Conservation (phyloP, 225 moss, liverwort and hornwort genomes). For the Ulota crispa region DNA sequence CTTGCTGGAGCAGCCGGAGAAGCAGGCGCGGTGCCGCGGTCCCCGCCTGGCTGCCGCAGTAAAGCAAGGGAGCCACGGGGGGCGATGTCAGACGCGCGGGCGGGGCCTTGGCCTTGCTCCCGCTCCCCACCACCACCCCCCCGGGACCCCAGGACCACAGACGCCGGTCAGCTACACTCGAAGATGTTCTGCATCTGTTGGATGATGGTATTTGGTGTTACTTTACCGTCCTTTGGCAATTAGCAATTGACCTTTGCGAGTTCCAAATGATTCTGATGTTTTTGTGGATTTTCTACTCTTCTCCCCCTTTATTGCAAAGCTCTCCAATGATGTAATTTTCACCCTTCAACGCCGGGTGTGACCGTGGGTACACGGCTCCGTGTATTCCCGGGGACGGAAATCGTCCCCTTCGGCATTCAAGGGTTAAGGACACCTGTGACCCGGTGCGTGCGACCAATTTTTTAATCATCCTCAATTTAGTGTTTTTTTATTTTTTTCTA, state of each 20-base stretch:
- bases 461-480: not conserved
- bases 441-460: not conserved
- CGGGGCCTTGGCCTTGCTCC: too few species aligned
- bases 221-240: not conserved
- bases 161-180: not conserved
- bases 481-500: not conserved
- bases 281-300: not conserved
- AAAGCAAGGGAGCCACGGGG: slow-evolving; percentile 8
- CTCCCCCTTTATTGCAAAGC: not conserved
- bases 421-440: not conserved
- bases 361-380: too few species aligned
- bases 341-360: too few species aligned
- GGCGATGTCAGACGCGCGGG: not conserved
- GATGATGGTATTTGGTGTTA: not conserved
- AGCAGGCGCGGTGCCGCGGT: not conserved
- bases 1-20: not conserved
- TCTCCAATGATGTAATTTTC: not conserved
- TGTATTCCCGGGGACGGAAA: too few species aligned
- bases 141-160: too few species aligned
- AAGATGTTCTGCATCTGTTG: not conserved
- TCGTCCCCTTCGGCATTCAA: too few species aligned
- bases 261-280: not conserved
- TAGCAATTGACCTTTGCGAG: not conserved
- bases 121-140: not conserved
- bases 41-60: slow-evolving; percentile 13